Conservation (phyloP, 768 basidiomycete species). For the Rickenella mellea region DNA sequence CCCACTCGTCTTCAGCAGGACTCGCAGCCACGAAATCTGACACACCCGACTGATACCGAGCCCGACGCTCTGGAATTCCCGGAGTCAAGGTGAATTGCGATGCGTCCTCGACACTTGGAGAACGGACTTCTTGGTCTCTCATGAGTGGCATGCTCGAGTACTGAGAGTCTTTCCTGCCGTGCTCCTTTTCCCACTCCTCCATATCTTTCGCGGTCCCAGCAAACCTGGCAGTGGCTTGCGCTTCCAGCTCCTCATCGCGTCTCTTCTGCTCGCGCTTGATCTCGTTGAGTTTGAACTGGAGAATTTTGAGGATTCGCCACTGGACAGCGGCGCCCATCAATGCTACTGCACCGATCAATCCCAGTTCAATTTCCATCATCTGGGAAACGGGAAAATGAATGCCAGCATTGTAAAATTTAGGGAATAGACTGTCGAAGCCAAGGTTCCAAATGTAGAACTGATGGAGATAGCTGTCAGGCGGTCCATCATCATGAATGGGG, state of each 20-base stretch:
- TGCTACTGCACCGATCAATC: conserved; percentile 73
- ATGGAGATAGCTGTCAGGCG: conserved; percentile 7
- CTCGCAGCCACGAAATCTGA: conserved; percentile 67
- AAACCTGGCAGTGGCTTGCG: conserved; percentile 63
- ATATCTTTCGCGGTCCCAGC: conserved; percentile 57
- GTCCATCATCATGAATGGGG: conserved; percentile 4
- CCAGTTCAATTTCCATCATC: conserved; percentile 89
- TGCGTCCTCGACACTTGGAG: conserved; percentile 39
- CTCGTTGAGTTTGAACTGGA: conserved; percentile 72
- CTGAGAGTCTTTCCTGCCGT: conserved; percentile 57
- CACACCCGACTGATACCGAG: conserved; percentile 53
- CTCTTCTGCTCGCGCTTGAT: conserved; percentile 66
- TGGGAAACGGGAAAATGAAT: conserved; percentile 80
- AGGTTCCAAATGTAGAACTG: conserved; percentile 96
- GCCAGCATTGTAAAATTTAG: conserved; percentile 56
- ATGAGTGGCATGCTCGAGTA: conserved; percentile 57
- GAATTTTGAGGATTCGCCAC: conserved; percentile 71
- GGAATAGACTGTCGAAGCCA: conserved; percentile 74
- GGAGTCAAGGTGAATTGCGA: conserved; percentile 43
- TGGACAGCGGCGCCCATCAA: conserved; percentile 88
- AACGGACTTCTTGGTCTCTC: conserved; percentile 37
- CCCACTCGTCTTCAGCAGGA: conserved; percentile 51
- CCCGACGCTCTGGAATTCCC: conserved; percentile 36
- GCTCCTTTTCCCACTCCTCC: conserved; percentile 80
- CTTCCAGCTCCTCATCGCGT: conserved; percentile 68